Percentiles rank a stretch among this genome's conserved stretches.
phyloP scores from a whole-genome alignment of 2,329 filamentous ascomycete genomes.

The Fonsecaea pedrosoi region DNA sequence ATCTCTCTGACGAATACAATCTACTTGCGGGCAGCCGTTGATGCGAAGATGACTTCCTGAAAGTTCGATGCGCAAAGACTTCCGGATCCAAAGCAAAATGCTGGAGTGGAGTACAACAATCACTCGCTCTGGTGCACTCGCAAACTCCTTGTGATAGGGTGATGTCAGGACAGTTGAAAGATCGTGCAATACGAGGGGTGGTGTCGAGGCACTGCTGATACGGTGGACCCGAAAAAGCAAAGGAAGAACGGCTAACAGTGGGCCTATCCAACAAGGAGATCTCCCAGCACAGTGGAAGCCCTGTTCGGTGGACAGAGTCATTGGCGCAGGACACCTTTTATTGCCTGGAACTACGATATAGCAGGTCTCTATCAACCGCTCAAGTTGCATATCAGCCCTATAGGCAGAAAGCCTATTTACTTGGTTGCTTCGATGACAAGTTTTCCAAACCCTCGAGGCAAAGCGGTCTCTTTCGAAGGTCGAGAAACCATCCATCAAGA shows the following conservation, averaged over 20 bases:
- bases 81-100: conserved; percentile 12
- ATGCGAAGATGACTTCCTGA: conserved; percentile 20
- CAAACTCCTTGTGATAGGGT: conserved; percentile 18
- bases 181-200: conserved; percentile 17
- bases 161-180: conserved; percentile 19
- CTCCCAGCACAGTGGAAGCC: conserved; percentile 19
- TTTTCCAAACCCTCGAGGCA: conserved; percentile 5
- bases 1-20: conserved; percentile 16
- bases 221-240: conserved; percentile 17
- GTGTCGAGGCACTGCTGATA: conserved; percentile 22
- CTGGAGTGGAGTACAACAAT: conserved; percentile 14
- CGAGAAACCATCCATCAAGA: conserved; percentile 5
- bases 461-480: neutral
- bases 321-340: neutral
- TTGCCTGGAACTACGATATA: conserved; percentile 23
- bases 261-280: conserved; percentile 23
- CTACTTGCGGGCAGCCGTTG: conserved; percentile 6
- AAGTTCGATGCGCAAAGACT: conserved; percentile 15
- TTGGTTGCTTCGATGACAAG: neutral
- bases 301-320: conserved; percentile 13
- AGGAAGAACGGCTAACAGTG: conserved; percentile 23
- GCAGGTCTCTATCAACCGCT: conserved; percentile 12
- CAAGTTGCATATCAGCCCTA: conserved; percentile 24
- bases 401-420: conserved; percentile 15
- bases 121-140: conserved; percentile 6